These are phyloP conservation scores for Pythium dissimile DNA, from an alignment of 352 stramenopile species.

Conservation along the genomic window DNA sequence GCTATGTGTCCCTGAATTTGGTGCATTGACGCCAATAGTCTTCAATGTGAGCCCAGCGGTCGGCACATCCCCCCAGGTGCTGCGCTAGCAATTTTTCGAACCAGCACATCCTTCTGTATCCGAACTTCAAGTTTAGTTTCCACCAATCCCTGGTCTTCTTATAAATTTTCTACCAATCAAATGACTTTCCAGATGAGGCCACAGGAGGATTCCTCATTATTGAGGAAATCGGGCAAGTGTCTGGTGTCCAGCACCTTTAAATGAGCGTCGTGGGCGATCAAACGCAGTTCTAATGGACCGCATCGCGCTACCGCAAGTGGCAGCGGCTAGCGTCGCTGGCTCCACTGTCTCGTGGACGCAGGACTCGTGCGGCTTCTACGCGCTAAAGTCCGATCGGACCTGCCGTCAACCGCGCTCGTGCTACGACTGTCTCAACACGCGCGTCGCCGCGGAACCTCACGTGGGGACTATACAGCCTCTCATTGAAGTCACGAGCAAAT, in stretches of 20 bases:
- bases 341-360: background rate
- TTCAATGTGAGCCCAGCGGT: no score
- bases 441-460: conserved; percentile 28
- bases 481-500: background rate
- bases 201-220: no score
- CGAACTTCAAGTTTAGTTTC: conserved; percentile 10
- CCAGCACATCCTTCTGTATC: conserved; percentile 3
- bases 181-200: no score
- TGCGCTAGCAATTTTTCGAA: background rate
- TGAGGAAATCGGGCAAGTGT: no score
- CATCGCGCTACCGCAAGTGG: background rate
- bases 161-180: conserved; percentile 21
- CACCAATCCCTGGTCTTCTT: no score
- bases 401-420: conserved; percentile 48
- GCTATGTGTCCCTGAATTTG: no score
- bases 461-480: conserved; percentile 1
- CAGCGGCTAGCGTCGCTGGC: background rate
- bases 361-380: conserved; percentile 50
- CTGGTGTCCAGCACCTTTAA: background rate
- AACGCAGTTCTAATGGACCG: no score
- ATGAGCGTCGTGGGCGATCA: no score
- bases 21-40: no score
- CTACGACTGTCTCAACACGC: conserved; percentile 57
- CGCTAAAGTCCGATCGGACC: conserved; percentile 21
- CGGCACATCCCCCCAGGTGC: background rate